Evolutionary conservation across 495 filamentous ascomycete species (phyloP).

Genomic region (Penicillium dipodomyicola): DNA sequence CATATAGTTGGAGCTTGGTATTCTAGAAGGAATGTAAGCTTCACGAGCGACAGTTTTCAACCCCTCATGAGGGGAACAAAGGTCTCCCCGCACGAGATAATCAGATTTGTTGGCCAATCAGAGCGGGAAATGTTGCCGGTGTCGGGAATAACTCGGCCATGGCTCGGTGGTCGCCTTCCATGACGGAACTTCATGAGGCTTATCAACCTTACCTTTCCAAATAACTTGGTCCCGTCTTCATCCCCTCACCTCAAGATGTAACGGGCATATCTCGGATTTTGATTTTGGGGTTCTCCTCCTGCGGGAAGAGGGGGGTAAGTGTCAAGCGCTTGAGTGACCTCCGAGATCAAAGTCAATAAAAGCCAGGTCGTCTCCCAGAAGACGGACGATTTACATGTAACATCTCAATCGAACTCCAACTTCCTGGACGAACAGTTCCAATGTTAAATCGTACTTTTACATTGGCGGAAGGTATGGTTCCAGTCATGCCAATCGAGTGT

Average conservation of each 20-base stretch:
- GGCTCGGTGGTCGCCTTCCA: neutral
- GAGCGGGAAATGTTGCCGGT: too few species aligned
- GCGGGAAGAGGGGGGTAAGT: neutral
- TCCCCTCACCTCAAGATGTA: neutral
- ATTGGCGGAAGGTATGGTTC: constrained; percentile 24
- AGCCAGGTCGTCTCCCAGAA: neutral
- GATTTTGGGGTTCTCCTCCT: neutral
- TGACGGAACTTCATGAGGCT: too few species aligned
- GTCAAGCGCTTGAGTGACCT: neutral
- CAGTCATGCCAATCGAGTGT: neutral
- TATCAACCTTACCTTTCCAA: too few species aligned
- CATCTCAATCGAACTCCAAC: neutral
- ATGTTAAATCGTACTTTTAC: constrained; percentile 25
- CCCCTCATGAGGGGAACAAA: constrained; percentile 24
- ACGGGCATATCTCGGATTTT: neutral
- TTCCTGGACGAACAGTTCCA: neutral
- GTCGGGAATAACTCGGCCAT: constrained; percentile 1
- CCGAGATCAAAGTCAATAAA: neutral
- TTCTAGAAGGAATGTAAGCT: neutral
- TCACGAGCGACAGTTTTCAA: neutral
- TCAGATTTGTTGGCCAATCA: neutral
- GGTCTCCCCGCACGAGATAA: constrained; percentile 4
- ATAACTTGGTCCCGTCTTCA: neutral
- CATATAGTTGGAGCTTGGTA: neutral
- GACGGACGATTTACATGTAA: neutral